These are phyloP conservation scores for Apostasia shenzhenica DNA, from an alignment of 106 monocot genomes.

Conservation along the genomic window DNA sequence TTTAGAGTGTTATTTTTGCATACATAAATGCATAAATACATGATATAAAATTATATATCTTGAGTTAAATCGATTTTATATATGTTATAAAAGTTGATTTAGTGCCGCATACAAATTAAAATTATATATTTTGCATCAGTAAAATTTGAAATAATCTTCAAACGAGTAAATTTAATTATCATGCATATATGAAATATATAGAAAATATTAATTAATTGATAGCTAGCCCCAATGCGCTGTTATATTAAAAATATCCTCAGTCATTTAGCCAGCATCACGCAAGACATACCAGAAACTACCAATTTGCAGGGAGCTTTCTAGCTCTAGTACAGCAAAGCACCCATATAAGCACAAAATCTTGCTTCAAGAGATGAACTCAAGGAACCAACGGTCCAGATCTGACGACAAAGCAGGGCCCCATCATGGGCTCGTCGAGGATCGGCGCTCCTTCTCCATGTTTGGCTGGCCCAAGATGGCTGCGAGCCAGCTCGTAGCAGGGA, in stretches of 20 bases:
- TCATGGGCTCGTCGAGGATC: neutral
- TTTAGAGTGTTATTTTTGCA: no score
- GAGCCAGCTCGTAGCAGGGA: neutral
- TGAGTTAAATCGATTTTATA: no score
- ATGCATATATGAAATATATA: no score
- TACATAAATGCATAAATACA: no score
- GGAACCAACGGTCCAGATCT: slow-evolving; percentile 5
- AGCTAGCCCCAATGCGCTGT: neutral
- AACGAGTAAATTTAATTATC: no score
- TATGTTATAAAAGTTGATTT: no score
- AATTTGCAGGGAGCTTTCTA: slow-evolving; percentile 1
- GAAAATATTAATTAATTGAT: no score
- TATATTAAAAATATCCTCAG: neutral
- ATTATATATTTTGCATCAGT: no score
- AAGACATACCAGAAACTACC: slow-evolving; percentile 1
- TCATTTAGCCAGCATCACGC: neutral
- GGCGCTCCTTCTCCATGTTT: neutral
- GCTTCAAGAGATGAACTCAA: neutral
- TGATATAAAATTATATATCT: no score
- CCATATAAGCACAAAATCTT: neutral
- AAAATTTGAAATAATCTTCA: no score
- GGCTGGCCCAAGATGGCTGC: neutral
- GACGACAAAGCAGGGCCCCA: neutral
- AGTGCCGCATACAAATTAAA: no score
- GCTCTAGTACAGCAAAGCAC: neutral